Evolutionary conservation across 176 grass and related monocot genomes (phyloP), one percentile per base, ranked within the genome.

Genomic region (Carex cristatella): DNA sequence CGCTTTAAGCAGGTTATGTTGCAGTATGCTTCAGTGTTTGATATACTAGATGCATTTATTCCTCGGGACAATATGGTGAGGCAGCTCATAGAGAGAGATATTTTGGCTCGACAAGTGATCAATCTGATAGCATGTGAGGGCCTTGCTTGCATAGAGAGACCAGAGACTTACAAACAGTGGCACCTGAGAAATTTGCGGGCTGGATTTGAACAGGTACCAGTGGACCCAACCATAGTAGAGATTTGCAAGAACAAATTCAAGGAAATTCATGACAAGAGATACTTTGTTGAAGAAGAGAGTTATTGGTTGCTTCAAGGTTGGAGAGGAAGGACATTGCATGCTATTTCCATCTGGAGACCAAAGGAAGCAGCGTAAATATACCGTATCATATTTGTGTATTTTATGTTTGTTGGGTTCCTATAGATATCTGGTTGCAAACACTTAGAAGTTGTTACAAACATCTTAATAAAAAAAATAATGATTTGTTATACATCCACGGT

Each of bases 151-250:
- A 32, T 87, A 14, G 85, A 87, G 77, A 87, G 76, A 15, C 85
- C 77, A 0, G 85, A 87, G 75, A 87, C 85, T 1, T 87, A 81
- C 62, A 87, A 87, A 72, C 85, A 87, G 53, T 87, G 85, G 85
- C 85, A 87, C 49, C 58, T 69, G 3, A 87, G 85, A 42, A 87
- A 69, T 42, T 40, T 87, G 63, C 49, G 85, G 46, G 85, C 77
- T 44, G 76, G 76, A 46, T 87, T 87, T 44, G 49, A 33, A 57
- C 85, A 81, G 63, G 62, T 71, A 44, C 85, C 49, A 15, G 16
- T 81, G 48, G 28, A 87, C 58, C 63, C 77, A 30, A 68, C 33
- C 15, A 72, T 87, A 57, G 69, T 87, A 16, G 70, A 87, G 62
- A 59, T 59, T 71, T 59, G 65, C 7, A 87, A 87, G 44, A 38